Percentiles rank a stretch among this genome's conserved stretches.
These are phyloP conservation scores for Adansonia rubrostipa DNA, from an alignment of 441 rosid genomes.

Conservation along the genomic window DNA sequence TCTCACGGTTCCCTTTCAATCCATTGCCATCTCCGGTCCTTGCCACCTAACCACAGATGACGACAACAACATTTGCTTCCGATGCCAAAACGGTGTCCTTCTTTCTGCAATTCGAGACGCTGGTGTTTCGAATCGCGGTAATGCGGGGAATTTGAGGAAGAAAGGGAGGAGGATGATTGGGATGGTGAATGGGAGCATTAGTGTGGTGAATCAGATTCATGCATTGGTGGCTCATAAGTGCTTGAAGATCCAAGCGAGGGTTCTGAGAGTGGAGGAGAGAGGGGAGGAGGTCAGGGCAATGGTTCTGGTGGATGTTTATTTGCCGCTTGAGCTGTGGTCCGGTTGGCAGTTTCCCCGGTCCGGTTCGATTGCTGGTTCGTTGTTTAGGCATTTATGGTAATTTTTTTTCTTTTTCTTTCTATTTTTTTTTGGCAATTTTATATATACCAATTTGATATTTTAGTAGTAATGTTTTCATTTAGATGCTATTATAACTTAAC, in stretches of 20 bases:
- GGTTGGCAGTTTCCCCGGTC: slow-evolving; percentile 87
- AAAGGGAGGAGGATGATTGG: slow-evolving; percentile 58
- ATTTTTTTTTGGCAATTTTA: neutral
- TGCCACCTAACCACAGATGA: slow-evolving; percentile 53
- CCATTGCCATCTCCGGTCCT: slow-evolving; percentile 36
- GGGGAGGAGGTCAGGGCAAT: slow-evolving; percentile 55
- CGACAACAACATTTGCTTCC: slow-evolving; percentile 42
- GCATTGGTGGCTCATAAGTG: slow-evolving; percentile 61
- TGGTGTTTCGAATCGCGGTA: slow-evolving; percentile 3
- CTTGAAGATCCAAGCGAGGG: slow-evolving; percentile 51
- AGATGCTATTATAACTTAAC: neutral
- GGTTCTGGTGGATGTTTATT: slow-evolving; percentile 73
- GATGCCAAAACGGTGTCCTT: slow-evolving; percentile 47
- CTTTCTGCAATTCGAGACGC: slow-evolving; percentile 39
- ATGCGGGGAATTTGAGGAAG: slow-evolving; percentile 25
- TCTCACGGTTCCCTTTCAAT: slow-evolving; percentile 36
- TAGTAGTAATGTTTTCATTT: neutral
- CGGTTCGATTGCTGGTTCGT: slow-evolving; percentile 57
- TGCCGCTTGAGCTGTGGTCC: slow-evolving; percentile 67
- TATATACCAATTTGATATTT: neutral
- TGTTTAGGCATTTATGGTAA: slow-evolving; percentile 77
- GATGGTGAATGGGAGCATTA: slow-evolving; percentile 75
- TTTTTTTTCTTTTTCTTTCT: neutral
- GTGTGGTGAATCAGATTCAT: slow-evolving; percentile 69
- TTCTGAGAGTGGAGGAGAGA: slow-evolving; percentile 43